phyloP scores from a whole-genome alignment of 225 moss, liverwort and hornwort species.

The Polytrichum commune region DNA sequence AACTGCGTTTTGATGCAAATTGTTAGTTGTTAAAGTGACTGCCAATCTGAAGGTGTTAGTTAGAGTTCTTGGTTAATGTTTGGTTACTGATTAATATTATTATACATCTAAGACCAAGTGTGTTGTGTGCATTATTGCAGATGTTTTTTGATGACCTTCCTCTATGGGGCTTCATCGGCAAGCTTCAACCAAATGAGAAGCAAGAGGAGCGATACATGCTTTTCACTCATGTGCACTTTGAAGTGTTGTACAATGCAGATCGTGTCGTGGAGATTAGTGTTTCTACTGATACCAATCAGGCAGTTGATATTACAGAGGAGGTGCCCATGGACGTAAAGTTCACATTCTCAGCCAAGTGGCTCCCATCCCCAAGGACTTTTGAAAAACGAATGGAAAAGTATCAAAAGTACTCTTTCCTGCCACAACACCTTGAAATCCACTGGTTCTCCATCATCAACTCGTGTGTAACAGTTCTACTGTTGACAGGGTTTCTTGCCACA shows the following conservation, averaged over 20 bases:
- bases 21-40: too few relatives aligned
- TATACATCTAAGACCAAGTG: neutral
- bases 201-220: conserved; percentile 53
- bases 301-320: conserved; percentile 63
- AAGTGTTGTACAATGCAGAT: conserved; percentile 71
- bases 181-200: conserved; percentile 44
- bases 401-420: conserved; percentile 73
- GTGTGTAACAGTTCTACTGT: conserved; percentile 89
- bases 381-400: conserved; percentile 91
- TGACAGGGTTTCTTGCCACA: conserved; percentile 94
- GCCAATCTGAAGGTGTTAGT: too few relatives aligned
- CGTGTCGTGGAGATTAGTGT: conserved; percentile 82
- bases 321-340: conserved; percentile 54
- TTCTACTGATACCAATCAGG: conserved; percentile 58
- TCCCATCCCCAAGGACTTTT: conserved; percentile 46
- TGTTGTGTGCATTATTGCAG: conserved; percentile 34
- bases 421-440: conserved; percentile 87
- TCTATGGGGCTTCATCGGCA: conserved; percentile 89
- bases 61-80: too few relatives aligned
- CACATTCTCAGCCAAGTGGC: conserved; percentile 83
- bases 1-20: too few relatives aligned
- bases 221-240: conserved; percentile 81
- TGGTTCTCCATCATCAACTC: conserved; percentile 99
- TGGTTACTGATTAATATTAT: neutral
- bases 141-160: conserved; percentile 99